Base-by-base conservation (phyloP, 768 basidiomycete species). In the Suillus subaureus region DNA sequence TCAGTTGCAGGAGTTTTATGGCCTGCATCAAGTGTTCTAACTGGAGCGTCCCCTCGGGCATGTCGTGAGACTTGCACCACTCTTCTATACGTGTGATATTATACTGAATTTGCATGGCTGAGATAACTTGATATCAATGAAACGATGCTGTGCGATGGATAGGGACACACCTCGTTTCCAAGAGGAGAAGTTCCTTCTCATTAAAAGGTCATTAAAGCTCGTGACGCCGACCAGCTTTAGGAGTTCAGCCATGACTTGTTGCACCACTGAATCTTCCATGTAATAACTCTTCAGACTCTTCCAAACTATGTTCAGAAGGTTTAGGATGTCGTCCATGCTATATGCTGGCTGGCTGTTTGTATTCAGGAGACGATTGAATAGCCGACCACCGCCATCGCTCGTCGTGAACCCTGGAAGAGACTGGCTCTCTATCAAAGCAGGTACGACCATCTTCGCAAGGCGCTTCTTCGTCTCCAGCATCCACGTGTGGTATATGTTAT, bases 71-170 rank as follows among this genome's bases (percentile, higher is more conserved):
- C 80, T 99, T 99, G 83, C 97, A 99, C 97, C 97, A 99, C 79
- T 98, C 96, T 73, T 96, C 94, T 72, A 96, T 92, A 33, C 93
- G 89, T 37, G 96, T 99, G 75, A 99, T 97, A 75, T 99, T 99
- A 78, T 99, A 99, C 76, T 99, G 97, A 65, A 99, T 99, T 86
- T 99, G 97, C 97, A 99, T 99, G 5, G 97, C 97, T 98, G 68
- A 45, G 54, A 63, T 65, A 23, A 43, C 54, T 16, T 61, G 7
- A 40, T 60, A 26, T 31, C n/a, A 43, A 69, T 28, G 66, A 61
- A 16, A 37, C 23, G 33, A 13, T 21, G 31, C 64, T 39, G 45
- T 33, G 49, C 55, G 33, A 54, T 28, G 13, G 37, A 56, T 45
- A 18, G 39, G 28, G 26, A 81, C 85, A 62, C 71, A 97, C 96